Percentiles rank a stretch among this genome's conserved stretches.
Conservation (phyloP, 768 basidiomycete species). For the Ramaria sp. region DNA sequence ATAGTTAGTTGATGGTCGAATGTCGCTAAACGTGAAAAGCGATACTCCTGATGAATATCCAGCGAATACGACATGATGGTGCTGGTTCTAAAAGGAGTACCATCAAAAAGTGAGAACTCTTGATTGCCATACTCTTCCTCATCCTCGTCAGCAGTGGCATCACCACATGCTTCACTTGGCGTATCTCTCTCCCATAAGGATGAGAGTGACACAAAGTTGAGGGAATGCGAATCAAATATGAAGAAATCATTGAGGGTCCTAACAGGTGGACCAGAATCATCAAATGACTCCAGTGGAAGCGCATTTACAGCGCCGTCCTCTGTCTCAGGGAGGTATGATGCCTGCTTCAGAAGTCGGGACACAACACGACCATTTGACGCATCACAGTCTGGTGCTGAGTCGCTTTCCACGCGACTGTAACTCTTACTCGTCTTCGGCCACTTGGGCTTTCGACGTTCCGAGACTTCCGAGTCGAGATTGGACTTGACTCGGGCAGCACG, state of each 20-base stretch:
- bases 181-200: constrained; percentile 29
- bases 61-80: constrained; percentile 37
- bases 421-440: not conserved
- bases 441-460: not conserved
- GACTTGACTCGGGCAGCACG: not conserved
- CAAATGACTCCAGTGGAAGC: not conserved
- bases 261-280: constrained; percentile 23
- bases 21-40: constrained; percentile 7
- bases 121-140: constrained; percentile 21
- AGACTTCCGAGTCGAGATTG: not conserved
- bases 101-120: not conserved
- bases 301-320: not conserved
- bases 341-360: not conserved
- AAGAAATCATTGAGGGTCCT: constrained; percentile 46
- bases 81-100: constrained; percentile 17
- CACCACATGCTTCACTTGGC: constrained; percentile 44
- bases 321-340: not conserved
- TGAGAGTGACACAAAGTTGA: constrained; percentile 37
- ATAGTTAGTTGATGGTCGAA: constrained; percentile 3
- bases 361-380: not conserved
- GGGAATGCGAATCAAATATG: constrained; percentile 43
- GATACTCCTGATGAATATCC: constrained; percentile 40
- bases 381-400: not conserved
- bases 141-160: constrained; percentile 36
- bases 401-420: too few relatives aligned